These are phyloP conservation scores for Geotrichum australiense DNA, from an alignment of 1,139 yeast species.

Conservation along the genomic window DNA sequence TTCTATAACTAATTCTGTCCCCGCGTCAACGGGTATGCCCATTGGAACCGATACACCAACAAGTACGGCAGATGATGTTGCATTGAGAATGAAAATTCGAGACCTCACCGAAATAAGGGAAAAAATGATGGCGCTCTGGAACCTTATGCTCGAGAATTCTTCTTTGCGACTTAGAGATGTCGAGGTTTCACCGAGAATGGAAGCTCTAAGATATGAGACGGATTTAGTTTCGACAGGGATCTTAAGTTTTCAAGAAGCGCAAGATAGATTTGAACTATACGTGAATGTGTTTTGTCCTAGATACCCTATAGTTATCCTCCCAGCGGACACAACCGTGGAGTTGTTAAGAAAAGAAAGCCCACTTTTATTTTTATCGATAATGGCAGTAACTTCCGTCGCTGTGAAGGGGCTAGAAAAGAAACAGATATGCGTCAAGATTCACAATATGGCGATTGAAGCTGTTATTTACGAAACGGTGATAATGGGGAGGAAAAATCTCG, in stretches of 20 bases:
- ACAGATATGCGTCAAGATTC: slow-evolving; percentile 9
- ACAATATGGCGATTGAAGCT: slow-evolving; percentile 32
- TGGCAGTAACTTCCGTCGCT: slow-evolving; percentile 53
- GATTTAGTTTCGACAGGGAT: slow-evolving; percentile 32
- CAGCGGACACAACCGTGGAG: slow-evolving; percentile 40
- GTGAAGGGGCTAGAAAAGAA: slow-evolving; percentile 24
- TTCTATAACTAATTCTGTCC: too few relatives aligned
- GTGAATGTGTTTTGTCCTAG: slow-evolving; percentile 25
- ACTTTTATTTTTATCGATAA: slow-evolving; percentile 53
- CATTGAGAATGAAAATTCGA: neutral
- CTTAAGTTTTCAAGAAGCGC: slow-evolving; percentile 31
- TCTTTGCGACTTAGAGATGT: slow-evolving; percentile 24
- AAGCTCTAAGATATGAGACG: slow-evolving; percentile 26
- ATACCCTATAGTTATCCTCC: slow-evolving; percentile 53
- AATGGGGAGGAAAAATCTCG: slow-evolving; percentile 65
- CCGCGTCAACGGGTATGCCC: neutral
- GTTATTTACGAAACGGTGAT: slow-evolving; percentile 58
- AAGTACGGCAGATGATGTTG: slow-evolving; percentile 4
- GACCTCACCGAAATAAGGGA: slow-evolving; percentile 27
- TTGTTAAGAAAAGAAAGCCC: slow-evolving; percentile 50
- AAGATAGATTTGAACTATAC: slow-evolving; percentile 28
- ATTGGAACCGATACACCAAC: neutral
- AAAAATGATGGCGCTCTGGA: slow-evolving; percentile 31
- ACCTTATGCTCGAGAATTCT: slow-evolving; percentile 26
- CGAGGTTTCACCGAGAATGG: slow-evolving; percentile 20